phyloP scores from a whole-genome alignment of 441 rosid species.

The Adansonia rubrostipa region DNA sequence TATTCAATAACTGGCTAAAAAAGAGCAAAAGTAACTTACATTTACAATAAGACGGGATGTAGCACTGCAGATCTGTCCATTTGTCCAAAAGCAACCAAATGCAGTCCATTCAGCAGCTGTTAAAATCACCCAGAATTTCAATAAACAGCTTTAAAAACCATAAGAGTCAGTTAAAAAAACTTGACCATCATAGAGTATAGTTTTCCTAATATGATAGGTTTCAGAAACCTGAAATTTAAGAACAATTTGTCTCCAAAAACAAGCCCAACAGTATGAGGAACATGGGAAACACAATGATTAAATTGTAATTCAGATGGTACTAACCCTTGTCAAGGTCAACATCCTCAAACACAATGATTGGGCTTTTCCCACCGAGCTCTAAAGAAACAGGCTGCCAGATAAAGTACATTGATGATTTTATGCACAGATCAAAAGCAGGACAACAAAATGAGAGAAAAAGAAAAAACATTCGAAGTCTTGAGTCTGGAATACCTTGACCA shows the following conservation, averaged over 20 bases:
- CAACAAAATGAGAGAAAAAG: slow-evolving; percentile 26
- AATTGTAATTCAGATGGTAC: slow-evolving; percentile 31
- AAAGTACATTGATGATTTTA: slow-evolving; percentile 26
- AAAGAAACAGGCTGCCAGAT: slow-evolving; percentile 85
- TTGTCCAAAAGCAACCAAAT: slow-evolving; percentile 99
- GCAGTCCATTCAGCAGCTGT: slow-evolving; percentile 93
- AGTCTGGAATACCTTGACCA: slow-evolving; percentile 65
- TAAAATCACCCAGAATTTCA: slow-evolving; percentile 31
- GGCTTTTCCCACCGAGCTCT: slow-evolving; percentile 99
- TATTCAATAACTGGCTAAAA: neutral
- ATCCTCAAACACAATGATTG: slow-evolving; percentile 91
- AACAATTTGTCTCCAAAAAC: slow-evolving; percentile 4
- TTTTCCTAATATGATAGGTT: slow-evolving; percentile 1
- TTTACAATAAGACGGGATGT: slow-evolving; percentile 96
- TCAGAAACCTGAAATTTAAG: neutral
- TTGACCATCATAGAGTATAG: neutral
- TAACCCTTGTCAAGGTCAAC: slow-evolving; percentile 89
- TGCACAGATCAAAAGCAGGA: slow-evolving; percentile 16
- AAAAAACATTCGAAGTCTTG: neutral
- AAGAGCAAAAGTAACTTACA: slow-evolving; percentile 51
- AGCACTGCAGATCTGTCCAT: slow-evolving; percentile 99
- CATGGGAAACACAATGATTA: slow-evolving; percentile 10
- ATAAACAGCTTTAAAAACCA: slow-evolving; percentile 12
- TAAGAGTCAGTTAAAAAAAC: neutral
- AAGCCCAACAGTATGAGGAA: neutral